Evolutionary conservation across 1,139 yeast species (phyloP).

Genomic region (Saccharomycopsis hybrid): DNA sequence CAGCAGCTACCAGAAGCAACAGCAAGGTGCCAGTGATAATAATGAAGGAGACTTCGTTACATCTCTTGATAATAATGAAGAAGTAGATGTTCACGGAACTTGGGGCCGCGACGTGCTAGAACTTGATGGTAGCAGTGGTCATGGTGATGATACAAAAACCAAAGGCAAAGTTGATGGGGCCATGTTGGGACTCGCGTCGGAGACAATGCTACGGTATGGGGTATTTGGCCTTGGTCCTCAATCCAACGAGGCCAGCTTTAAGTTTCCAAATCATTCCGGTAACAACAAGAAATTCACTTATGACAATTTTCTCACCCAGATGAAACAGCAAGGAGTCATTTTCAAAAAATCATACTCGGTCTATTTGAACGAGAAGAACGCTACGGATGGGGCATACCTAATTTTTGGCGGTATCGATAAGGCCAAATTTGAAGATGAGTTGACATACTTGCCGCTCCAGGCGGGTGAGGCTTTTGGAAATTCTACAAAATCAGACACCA

Average conservation of each 20-base stretch:
- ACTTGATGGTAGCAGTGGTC: too few species aligned
- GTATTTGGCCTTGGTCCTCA: slow-evolving; percentile 3
- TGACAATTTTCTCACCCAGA: slow-evolving; percentile 34
- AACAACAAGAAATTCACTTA: slow-evolving; percentile 24
- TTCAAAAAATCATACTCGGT: slow-evolving; percentile 45
- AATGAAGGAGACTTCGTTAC: too few species aligned
- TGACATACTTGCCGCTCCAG: slow-evolving; percentile 44
- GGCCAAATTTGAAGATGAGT: slow-evolving; percentile 43
- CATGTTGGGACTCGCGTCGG: too few species aligned
- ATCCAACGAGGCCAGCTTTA: background rate
- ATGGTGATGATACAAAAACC: too few species aligned
- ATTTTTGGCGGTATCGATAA: slow-evolving; percentile 55
- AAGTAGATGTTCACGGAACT: too few species aligned
- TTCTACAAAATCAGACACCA: slow-evolving; percentile 10
- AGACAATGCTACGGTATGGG: background rate
- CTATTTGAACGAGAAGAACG: slow-evolving; percentile 38
- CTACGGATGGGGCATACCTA: slow-evolving; percentile 37
- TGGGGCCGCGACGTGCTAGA: too few species aligned
- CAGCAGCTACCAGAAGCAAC: too few species aligned
- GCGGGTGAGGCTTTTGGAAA: slow-evolving; percentile 35
- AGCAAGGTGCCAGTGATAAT: too few species aligned
- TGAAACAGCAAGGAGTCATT: slow-evolving; percentile 44
- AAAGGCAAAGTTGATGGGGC: too few species aligned
- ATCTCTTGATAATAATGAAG: too few species aligned
- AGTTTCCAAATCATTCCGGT: background rate